Conservation (phyloP, 441 rosid species). For the Erodium texanum region DNA sequence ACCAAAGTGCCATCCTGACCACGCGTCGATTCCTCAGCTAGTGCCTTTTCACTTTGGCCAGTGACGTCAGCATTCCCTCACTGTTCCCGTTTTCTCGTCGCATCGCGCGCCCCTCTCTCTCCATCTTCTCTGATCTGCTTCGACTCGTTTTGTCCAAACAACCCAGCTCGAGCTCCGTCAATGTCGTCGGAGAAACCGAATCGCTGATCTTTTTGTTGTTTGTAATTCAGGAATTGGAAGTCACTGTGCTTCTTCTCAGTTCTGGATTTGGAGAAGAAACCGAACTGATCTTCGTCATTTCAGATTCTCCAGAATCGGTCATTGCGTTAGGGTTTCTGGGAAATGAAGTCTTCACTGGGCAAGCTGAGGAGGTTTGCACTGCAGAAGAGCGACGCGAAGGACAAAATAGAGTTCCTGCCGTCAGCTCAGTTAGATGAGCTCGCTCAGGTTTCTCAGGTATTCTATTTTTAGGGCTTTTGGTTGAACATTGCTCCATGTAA, state of each 20-base stretch:
- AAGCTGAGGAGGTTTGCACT: slow-evolving; percentile 67
- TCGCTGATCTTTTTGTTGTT: slow-evolving; percentile 4
- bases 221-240: too few relatives aligned
- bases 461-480: neutral
- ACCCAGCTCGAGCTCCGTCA: slow-evolving; percentile 16
- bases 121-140: slow-evolving; percentile 25
- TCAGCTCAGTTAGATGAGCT: slow-evolving; percentile 66
- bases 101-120: neutral
- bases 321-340: slow-evolving; percentile 31
- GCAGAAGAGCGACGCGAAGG: slow-evolving; percentile 61
- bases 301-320: slow-evolving; percentile 4
- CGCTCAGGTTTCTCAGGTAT: slow-evolving; percentile 77
- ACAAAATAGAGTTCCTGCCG: slow-evolving; percentile 42
- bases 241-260: slow-evolving; percentile 6
- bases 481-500: neutral
- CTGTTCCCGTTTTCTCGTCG: neutral
- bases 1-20: neutral
- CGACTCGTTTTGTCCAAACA: slow-evolving; percentile 19
- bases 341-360: slow-evolving; percentile 68
- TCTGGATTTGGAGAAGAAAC: slow-evolving; percentile 2
- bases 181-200: slow-evolving; percentile 37
- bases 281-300: slow-evolving; percentile 7
- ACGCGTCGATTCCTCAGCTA: neutral
- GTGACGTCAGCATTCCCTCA: neutral
- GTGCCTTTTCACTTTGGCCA: neutral